Evolutionary conservation across 331 rosid genomes (phyloP).

Genomic region (Acacia concinna): DNA sequence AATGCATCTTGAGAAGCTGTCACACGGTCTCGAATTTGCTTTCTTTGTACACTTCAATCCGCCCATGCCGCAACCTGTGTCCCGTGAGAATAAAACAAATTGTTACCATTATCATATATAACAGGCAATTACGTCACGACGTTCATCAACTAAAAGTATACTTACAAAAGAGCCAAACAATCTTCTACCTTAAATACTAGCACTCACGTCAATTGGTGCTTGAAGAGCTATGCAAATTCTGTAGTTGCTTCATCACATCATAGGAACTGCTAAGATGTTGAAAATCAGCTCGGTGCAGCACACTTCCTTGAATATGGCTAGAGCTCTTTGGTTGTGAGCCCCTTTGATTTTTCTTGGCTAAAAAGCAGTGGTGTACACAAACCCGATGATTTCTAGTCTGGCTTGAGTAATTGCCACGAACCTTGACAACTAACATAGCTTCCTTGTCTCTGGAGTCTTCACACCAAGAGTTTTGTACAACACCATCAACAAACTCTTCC

Average conservation of each 20-base stretch:
- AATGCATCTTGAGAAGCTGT: conserved; percentile 24
- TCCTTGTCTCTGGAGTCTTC: conserved; percentile 89
- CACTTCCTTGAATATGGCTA: conserved; percentile 54
- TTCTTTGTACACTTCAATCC: conserved; percentile 42
- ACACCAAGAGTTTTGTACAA: conserved; percentile 84
- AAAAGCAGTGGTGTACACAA: conserved; percentile 72
- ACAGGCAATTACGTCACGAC: neutral
- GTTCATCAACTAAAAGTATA: conserved; percentile 4
- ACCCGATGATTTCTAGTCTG: conserved; percentile 67
- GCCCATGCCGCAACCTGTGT: conserved; percentile 31
- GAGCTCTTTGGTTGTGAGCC: conserved; percentile 43
- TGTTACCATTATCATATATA: conserved; percentile 26
- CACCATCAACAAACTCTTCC: conserved; percentile 84
- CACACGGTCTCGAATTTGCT: conserved; percentile 24
- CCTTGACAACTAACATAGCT: conserved; percentile 73
- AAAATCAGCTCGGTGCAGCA: conserved; percentile 76
- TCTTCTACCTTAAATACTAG: conserved; percentile 1
- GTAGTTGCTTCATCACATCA: conserved; percentile 72
- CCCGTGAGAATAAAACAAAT: conserved; percentile 24
- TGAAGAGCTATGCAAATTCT: conserved; percentile 65
- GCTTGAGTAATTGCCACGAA: conserved; percentile 57
- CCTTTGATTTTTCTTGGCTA: conserved; percentile 47
- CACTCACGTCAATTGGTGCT: conserved; percentile 32
- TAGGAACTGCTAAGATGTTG: conserved; percentile 70
- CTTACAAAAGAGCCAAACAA: conserved; percentile 1